phyloP scores from a whole-genome alignment of 495 filamentous ascomycete genomes.

The Penicillium turbatum region DNA sequence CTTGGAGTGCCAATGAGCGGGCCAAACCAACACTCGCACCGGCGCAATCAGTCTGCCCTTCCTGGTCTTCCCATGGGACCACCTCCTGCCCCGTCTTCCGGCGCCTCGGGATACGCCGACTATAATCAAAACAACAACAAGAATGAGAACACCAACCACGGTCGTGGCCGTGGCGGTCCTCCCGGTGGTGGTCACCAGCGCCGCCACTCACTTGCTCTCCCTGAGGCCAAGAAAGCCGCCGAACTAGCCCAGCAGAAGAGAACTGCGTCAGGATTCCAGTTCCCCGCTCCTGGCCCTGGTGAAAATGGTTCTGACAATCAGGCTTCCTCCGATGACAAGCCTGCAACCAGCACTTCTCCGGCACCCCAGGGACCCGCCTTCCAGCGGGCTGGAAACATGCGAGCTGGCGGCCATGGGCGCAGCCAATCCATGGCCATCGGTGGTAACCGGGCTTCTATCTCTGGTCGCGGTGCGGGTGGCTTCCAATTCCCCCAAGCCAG shows the following conservation, averaged over 20 bases:
- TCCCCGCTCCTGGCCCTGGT: conserved; percentile 65
- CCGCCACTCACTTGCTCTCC: conserved; percentile 89
- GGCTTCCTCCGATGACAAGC: conserved; percentile 38
- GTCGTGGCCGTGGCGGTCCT: conserved; percentile 75
- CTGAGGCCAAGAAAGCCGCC: conserved; percentile 96
- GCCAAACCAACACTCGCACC: conserved; percentile 78
- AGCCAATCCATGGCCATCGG: conserved; percentile 69
- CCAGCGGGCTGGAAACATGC: conserved; percentile 49
- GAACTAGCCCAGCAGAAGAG: conserved; percentile 96
- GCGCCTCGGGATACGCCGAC: conserved; percentile 85
- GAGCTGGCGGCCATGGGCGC: conserved; percentile 55
- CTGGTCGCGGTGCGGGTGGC: conserved; percentile 57
- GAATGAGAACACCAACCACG: conserved; percentile 64
- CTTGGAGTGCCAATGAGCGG: conserved; percentile 66
- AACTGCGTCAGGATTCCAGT: conserved; percentile 90
- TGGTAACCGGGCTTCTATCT: conserved; percentile 48
- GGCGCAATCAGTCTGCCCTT: conserved; percentile 95
- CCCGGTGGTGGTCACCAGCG: conserved; percentile 79
- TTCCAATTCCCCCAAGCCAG: conserved; percentile 67
- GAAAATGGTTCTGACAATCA: conserved; percentile 49
- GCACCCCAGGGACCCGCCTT: conserved; percentile 41
- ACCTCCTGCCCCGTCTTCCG: conserved; percentile 87
- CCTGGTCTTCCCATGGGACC: conserved; percentile 93
- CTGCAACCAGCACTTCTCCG: conserved; percentile 32
- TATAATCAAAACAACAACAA: conserved; percentile 61